These are phyloP conservation scores for Eragrostis nindensis DNA, from an alignment of 176 grass and related monocot genomes.

Conservation along the genomic window DNA sequence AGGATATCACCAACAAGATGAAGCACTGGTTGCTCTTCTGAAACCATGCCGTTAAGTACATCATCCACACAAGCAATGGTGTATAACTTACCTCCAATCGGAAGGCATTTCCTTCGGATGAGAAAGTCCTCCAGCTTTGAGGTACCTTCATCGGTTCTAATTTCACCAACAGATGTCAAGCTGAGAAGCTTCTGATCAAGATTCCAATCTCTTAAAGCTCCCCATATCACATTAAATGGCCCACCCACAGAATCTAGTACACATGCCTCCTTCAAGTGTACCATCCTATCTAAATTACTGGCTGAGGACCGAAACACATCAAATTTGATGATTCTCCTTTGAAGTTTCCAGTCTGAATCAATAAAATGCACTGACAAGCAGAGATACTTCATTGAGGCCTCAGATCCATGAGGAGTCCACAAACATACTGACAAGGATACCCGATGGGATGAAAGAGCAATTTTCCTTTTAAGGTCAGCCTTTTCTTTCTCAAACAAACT, in stretches of 20 bases:
- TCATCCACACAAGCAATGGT: constrained; percentile 53
- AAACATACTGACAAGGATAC: constrained; percentile 58
- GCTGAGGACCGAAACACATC: constrained; percentile 44
- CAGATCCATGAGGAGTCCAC: constrained; percentile 46
- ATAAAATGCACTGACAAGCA: constrained; percentile 54
- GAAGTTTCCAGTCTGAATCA: constrained; percentile 56
- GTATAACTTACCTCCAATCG: constrained; percentile 53
- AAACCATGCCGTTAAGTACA: constrained; percentile 42
- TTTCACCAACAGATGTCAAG: constrained; percentile 43
- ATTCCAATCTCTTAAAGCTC: constrained; percentile 64
- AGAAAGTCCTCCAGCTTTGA: constrained; percentile 45
- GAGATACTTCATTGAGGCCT: constrained; percentile 47
- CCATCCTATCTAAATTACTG: constrained; percentile 53
- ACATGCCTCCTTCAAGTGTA: constrained; percentile 47
- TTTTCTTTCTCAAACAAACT: constrained; percentile 60
- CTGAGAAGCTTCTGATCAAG: constrained; percentile 55
- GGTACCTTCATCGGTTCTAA: constrained; percentile 29
- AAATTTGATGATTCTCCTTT: constrained; percentile 61
- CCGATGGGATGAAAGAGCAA: constrained; percentile 37
- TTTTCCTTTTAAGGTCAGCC: constrained; percentile 56
- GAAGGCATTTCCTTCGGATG: constrained; percentile 38
- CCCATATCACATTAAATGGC: constrained; percentile 51
- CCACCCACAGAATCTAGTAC: constrained; percentile 46
- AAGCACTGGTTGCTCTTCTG: constrained; percentile 44
- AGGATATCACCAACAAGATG: constrained; percentile 40